Conservation (phyloP, 2,329 filamentous ascomycete genomes). For the Beauveria scarabaeidicola region DNA sequence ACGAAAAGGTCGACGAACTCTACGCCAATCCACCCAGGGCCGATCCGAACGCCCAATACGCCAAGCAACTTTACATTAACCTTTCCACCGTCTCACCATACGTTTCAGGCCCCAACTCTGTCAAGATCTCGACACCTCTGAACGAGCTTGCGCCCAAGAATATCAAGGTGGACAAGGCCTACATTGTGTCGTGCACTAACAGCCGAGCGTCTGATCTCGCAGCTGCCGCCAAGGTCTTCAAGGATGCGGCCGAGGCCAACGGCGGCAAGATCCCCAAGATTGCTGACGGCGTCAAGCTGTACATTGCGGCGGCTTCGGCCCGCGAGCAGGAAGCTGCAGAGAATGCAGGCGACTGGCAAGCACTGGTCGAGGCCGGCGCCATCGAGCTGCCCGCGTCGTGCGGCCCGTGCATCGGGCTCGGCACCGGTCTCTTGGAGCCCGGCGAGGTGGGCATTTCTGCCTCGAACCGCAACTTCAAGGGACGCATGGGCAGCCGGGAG, state of each 20-base stretch:
- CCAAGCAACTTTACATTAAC: constrained; percentile 70
- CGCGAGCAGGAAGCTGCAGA: constrained; percentile 71
- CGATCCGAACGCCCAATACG: constrained; percentile 67
- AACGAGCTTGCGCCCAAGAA: constrained; percentile 61
- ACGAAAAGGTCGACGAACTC: constrained; percentile 61
- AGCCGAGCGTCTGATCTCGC: constrained; percentile 71
- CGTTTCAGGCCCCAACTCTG: constrained; percentile 78
- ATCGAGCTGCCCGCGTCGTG: constrained; percentile 63
- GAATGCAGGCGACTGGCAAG: constrained; percentile 77
- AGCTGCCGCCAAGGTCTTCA: constrained; percentile 77
- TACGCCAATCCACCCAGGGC: constrained; percentile 56
- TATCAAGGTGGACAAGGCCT: constrained; percentile 76
- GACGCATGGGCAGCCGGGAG: constrained; percentile 52
- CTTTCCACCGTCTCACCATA: constrained; percentile 75
- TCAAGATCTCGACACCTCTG: constrained; percentile 77
- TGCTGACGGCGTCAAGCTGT: constrained; percentile 69
- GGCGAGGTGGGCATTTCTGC: constrained; percentile 84
- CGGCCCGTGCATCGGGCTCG: constrained; percentile 71
- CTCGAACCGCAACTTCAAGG: constrained; percentile 80
- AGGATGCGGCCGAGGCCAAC: constrained; percentile 59
- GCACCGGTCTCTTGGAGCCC: constrained; percentile 64
- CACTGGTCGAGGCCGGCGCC: constrained; percentile 72
- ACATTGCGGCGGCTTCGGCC: constrained; percentile 79
- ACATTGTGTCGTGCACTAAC: constrained; percentile 88
- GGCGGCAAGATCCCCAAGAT: constrained; percentile 59